phyloP scores from a whole-genome alignment of 768 basidiomycete genomes.

The Lactarius hengduanensis region DNA sequence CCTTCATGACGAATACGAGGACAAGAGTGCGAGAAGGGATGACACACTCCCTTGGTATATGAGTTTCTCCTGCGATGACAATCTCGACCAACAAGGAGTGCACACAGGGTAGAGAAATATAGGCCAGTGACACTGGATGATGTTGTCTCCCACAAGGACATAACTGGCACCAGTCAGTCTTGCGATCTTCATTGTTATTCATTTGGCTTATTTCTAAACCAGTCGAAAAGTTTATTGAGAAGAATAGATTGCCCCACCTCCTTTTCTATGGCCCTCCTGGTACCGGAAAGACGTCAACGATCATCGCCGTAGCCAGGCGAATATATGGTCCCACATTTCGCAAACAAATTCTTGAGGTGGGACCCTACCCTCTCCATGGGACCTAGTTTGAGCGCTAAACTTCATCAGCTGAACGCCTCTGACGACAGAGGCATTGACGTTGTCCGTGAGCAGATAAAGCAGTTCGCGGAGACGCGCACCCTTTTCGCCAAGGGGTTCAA shows the following conservation, averaged over 20 bases:
- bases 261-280: conserved; percentile 98
- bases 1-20: conserved; percentile 37
- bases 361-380: conserved; percentile 23
- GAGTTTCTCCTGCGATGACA: conserved; percentile 8
- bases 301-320: conserved; percentile 90
- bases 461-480: conserved; percentile 94
- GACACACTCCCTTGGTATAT: conserved; percentile 85
- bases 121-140: conserved; percentile 88
- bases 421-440: conserved; percentile 99
- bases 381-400: conserved; percentile 12
- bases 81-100: conserved; percentile 16
- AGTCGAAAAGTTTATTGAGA: conserved; percentile 98
- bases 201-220: conserved; percentile 8
- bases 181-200: neutral
- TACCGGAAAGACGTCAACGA: conserved; percentile 97
- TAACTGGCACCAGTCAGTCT: conserved; percentile 84
- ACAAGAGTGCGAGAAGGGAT: conserved; percentile 39
- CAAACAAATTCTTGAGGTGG: conserved; percentile 93
- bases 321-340: conserved; percentile 86
- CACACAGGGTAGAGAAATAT: conserved; percentile 90
- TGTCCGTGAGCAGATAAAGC: conserved; percentile 98
- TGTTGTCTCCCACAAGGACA: conserved; percentile 96
- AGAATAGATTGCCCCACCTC: conserved; percentile 90
- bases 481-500: conserved; percentile 92
- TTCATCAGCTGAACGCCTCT: conserved; percentile 84